Evolutionary conservation across 495 filamentous ascomycete genomes (phyloP), one percentile per base, ranked within the genome.

Genomic region (Patellaria atrata): DNA sequence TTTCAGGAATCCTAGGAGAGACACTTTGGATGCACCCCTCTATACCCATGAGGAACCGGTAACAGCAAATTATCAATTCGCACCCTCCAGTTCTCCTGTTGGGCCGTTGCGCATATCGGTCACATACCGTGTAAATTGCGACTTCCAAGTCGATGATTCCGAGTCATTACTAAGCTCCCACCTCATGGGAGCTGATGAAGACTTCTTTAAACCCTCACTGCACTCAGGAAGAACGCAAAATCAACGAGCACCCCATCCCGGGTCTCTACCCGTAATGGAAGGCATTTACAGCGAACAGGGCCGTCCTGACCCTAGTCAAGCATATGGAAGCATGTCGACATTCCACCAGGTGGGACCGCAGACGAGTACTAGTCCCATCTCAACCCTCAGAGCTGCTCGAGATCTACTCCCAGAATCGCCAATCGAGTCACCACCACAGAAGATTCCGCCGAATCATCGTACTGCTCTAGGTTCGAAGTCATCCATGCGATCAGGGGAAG

Each of bases 131-230:
- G 79, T 69, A 22, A 79, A 84, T 48, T 91, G 79, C 58, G 82
- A 79, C 44, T 94, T 97, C 60, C 73, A 81, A 12, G 73, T 94
- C 12, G 87, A 91, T 46, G 83, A 93, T 49, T 76, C 82, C 0
- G 89, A 97, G 58, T 75, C 85, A 3, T 56, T 94, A 13, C 52
- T 97, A 22, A 94, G 87, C 57, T 94, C 85, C n/a, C 77, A 80
- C n/a, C 84, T 89, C 51, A 86, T 94, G 72, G 82, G 83, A 11
- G 69, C 79, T 11, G 86, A 94, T 47, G 83, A 94, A 50, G 75
- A 80, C 24, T 81, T 77, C 46, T 89, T 92, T 54, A 71, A 72
- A 31, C 82, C 82, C 6, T 83, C 81, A 2, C 56, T 87, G 12
- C 15, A 12, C 36, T 10, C 48, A 48, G 35, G 41, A 48, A 28